Conservation (phyloP, 805 yeast species). For the Myxozyma neotropica region DNA sequence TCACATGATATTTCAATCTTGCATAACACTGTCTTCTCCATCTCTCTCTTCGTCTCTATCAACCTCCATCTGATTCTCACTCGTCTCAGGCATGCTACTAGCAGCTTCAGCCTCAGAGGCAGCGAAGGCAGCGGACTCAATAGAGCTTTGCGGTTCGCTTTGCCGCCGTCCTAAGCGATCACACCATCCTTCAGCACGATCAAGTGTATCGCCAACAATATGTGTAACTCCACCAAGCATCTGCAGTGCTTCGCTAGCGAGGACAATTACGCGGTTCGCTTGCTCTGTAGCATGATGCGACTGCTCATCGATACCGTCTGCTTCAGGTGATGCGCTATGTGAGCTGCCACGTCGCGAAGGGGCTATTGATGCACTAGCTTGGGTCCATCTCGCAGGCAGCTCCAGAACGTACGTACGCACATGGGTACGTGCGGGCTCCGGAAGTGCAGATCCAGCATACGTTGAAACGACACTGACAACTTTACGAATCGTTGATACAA, state of each 20-base stretch:
- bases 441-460: constrained; percentile 73
- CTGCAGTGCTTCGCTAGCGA: constrained; percentile 87
- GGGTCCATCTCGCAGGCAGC: constrained; percentile 75
- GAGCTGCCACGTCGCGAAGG: constrained; percentile 1
- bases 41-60: neutral
- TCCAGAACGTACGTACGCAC: constrained; percentile 77
- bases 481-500: constrained; percentile 84
- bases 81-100: neutral
- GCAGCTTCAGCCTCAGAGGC: neutral
- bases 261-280: constrained; percentile 71
- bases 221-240: constrained; percentile 81
- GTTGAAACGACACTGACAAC: constrained; percentile 84
- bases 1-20: constrained; percentile 4
- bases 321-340: neutral
- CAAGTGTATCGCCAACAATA: constrained; percentile 82
- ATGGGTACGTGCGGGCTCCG: constrained; percentile 75
- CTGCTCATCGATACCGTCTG: neutral
- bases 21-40: constrained; percentile 13
- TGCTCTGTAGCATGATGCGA: constrained; percentile 32
- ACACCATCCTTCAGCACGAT: constrained; percentile 83
- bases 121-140: neutral
- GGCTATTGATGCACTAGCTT: constrained; percentile 41
- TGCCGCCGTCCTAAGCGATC: constrained; percentile 40
- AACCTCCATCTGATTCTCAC: neutral
- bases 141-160: neutral